Percentiles rank a stretch among this genome's conserved stretches.
Conservation (phyloP, 1,284 basidiomycete genomes). For the Stygiomarasmius scandens region DNA sequence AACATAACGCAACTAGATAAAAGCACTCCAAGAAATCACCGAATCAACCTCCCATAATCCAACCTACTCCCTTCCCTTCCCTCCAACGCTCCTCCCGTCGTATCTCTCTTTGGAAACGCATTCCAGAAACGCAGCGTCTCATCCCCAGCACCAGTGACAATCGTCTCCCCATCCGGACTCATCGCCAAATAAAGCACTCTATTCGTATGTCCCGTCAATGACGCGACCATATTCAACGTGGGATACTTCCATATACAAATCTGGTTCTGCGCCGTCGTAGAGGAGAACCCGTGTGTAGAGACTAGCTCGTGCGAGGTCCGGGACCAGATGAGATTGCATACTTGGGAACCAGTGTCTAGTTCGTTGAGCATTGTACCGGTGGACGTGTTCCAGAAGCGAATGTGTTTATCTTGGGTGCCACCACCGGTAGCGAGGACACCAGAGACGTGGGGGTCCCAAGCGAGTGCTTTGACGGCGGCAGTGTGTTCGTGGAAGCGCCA, state of each 20-base stretch:
- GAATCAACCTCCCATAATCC: constrained; percentile 66
- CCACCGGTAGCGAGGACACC: constrained; percentile 96
- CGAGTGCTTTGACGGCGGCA: constrained; percentile 96
- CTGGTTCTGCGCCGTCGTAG: constrained; percentile 93
- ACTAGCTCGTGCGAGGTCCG: constrained; percentile 95
- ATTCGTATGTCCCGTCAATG: constrained; percentile 92
- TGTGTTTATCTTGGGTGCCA: constrained; percentile 96
- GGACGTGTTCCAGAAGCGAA: constrained; percentile 95
- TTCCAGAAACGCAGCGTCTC: constrained; percentile 98
- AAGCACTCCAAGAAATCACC: constrained; percentile 35
- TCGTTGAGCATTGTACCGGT: constrained; percentile 86
- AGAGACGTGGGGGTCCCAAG: constrained; percentile 95
- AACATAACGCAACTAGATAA: not conserved
- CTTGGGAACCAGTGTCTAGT: constrained; percentile 93
- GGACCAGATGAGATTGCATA: constrained; percentile 98
- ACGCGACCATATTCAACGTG: constrained; percentile 89
- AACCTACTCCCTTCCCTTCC: constrained; percentile 47
- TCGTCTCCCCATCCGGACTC: constrained; percentile 96
- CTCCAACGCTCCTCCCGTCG: constrained; percentile 16
- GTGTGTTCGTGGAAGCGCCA: constrained; percentile 97
- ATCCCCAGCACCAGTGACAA: constrained; percentile 97
- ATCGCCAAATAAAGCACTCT: constrained; percentile 96
- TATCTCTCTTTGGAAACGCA: constrained; percentile 78
- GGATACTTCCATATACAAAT: constrained; percentile 99
- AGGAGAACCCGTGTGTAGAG: constrained; percentile 96